Base-by-base conservation (phyloP, 139 green algal genomes). In the Picochlorum sp. region DNA sequence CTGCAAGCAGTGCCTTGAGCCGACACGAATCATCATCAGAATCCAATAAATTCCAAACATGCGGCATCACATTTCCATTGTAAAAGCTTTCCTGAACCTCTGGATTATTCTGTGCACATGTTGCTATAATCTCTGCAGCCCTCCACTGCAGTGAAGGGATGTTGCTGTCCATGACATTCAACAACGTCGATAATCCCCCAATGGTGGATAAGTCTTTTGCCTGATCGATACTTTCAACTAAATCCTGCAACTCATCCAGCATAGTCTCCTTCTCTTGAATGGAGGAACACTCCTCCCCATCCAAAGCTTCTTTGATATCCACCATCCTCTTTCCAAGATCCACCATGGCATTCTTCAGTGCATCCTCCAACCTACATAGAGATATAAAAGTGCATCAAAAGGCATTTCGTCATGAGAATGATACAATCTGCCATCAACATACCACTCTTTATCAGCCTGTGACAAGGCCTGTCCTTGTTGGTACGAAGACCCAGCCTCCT, bases 201-300 rank as follows among this genome's bases (percentile, higher is more conserved):
- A 95, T 88, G 13, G 78, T 86, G 51, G 80, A 60, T n/a, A 95
- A 70, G 62, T 95, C 88, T 89, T 72, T 68, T 15, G 88, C 88
- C 65, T 82, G 74, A 68, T 95, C 86, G 2, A 95, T 81, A 60
- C 63, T 73, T 2, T 84, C 80, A 24, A 92, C 85, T 28, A 95
- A 84, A 4, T 93, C 87, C 62, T 83, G 67, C 10, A 95, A 78
- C 73, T 95, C 88, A 10, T 95, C 88, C 34, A 91, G 71, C 54
- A 93, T 71, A 6, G 49, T 67, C 61, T 87, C 79, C 67, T 80
- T 84, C 54, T 86, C 63, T 44, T 54, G 56, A 44, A 77, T 26
- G 4, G 34, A 58, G 16, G 45, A 51, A 21, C 30, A 18, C 31
- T 18, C 23, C 52, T 20, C 13, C 45, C 37, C 65, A 31, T 81